phyloP scores from a whole-genome alignment of 495 filamentous ascomycete genomes.

The Aspergillus homomorphus region DNA sequence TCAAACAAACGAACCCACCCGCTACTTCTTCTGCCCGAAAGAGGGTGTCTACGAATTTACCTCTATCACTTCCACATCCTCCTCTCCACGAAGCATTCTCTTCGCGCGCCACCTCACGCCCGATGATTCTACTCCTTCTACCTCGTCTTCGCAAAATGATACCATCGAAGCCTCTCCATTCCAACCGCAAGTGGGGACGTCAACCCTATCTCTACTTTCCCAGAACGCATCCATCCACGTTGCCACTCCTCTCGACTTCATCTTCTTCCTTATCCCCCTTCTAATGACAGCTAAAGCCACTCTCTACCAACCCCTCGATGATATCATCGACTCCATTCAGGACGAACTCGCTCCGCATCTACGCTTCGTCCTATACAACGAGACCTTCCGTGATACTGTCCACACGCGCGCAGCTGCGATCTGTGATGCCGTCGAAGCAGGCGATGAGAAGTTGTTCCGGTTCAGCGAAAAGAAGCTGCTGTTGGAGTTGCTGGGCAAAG shows the following conservation, averaged over 20 bases:
- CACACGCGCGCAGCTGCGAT: conserved; percentile 57
- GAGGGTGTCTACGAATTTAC: conserved; percentile 86
- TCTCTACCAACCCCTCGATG: conserved; percentile 74
- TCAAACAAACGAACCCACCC: conserved; percentile 56
- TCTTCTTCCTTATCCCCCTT: conserved; percentile 79
- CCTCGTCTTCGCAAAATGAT: background rate
- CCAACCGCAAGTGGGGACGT: background rate
- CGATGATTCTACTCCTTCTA: conserved; percentile 9
- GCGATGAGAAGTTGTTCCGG: conserved; percentile 78
- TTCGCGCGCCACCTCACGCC: conserved; percentile 23
- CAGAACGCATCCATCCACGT: conserved; percentile 69
- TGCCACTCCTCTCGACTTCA: conserved; percentile 76
- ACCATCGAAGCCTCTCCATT: background rate
- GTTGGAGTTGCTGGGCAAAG: conserved; percentile 66
- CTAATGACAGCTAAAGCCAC: conserved; percentile 46
- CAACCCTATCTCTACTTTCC: conserved; percentile 33
- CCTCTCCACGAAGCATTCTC: conserved; percentile 33
- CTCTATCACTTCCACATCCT: conserved; percentile 58
- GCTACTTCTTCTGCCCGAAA: conserved; percentile 79
- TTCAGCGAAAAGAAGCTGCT: conserved; percentile 68
- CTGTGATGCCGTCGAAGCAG: conserved; percentile 76
- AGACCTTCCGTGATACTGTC: conserved; percentile 38
- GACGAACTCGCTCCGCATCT: conserved; percentile 55
- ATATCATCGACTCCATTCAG: conserved; percentile 66
- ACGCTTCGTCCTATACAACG: conserved; percentile 52